Conservation (phyloP, 164 flowering plant genomes). For the Vitis rotundifolia region DNA sequence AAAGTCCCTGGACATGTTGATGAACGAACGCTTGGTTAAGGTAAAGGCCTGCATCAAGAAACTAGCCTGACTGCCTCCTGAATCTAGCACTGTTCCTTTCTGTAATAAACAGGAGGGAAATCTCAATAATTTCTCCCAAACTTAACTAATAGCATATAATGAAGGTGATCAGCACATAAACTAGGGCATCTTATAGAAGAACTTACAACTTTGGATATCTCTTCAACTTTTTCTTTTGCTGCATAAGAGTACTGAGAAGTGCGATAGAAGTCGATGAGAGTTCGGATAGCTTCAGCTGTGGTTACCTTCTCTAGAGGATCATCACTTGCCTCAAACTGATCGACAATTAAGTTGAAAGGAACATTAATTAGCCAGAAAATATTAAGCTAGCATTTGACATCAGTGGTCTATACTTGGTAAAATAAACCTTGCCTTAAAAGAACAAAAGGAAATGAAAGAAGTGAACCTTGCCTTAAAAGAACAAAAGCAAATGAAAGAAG, state of each 20-base stretch:
- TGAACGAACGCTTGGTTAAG: conserved; percentile 82
- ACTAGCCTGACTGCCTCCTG: conserved; percentile 95
- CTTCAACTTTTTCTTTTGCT: conserved; percentile 64
- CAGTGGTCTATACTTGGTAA: no score
- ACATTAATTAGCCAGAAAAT: neutral
- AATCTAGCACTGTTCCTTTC: conserved; percentile 90
- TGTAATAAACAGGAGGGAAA: conserved; percentile 26
- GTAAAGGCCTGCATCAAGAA: conserved; percentile 80
- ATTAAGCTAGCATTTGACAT: no score
- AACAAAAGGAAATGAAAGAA: neutral
- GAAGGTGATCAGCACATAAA: neutral
- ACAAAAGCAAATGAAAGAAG: neutral
- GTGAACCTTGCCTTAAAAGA: neutral
- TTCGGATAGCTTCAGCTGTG: conserved; percentile 79
- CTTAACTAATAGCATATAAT: no score
- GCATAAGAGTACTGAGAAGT: conserved; percentile 58
- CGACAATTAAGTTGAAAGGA: neutral
- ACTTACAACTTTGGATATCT: conserved; percentile 85
- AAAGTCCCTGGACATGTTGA: conserved; percentile 96
- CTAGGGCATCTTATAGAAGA: neutral
- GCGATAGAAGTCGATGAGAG: conserved; percentile 53
- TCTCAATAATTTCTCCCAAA: no score
- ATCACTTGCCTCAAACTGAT: conserved; percentile 70
- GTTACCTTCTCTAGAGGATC: conserved; percentile 87
- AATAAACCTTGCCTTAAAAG: neutral